These are phyloP conservation scores for Hyaloperonospora brassicae DNA, from an alignment of 352 stramenopile species.

Conservation along the genomic window DNA sequence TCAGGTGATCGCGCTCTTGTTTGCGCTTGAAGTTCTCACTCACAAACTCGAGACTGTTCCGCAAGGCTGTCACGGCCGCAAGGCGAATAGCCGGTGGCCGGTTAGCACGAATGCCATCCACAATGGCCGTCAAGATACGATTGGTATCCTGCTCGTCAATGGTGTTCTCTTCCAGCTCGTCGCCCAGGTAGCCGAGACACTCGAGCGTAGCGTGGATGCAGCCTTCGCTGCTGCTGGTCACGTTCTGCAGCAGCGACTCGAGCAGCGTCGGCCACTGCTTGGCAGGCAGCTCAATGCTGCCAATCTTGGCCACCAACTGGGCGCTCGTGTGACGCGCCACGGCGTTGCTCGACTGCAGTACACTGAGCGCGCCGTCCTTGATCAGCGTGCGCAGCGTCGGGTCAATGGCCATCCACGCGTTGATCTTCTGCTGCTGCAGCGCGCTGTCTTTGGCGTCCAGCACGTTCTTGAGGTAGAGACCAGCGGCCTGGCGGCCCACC, in stretches of 20 bases:
- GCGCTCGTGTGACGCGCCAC: conserved; percentile 81
- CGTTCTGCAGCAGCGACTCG: conserved; percentile 88
- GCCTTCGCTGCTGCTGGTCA: conserved; percentile 75
- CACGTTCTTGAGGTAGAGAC: conserved; percentile 84
- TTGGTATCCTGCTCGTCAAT: conserved; percentile 88
- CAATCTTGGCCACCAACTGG: conserved; percentile 91
- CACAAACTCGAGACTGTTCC: conserved; percentile 94
- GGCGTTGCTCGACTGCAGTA: conserved; percentile 53
- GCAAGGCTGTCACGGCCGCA: conserved; percentile 88
- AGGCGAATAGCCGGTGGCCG: conserved; percentile 84
- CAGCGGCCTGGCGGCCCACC: conserved; percentile 64
- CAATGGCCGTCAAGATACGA: conserved; percentile 95
- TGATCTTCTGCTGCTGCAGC: conserved; percentile 73
- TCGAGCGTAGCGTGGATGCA: conserved; percentile 89
- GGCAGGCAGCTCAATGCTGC: conserved; percentile 89
- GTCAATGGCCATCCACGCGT: conserved; percentile 74
- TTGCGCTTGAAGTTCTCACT: conserved; percentile 95
- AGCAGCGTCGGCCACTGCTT: conserved; percentile 93
- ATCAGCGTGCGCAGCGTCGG: conserved; percentile 58
- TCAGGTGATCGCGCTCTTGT: conserved; percentile 92
- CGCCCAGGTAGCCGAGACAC: conserved; percentile 79
- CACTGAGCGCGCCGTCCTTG: conserved; percentile 61
- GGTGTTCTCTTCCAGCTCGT: conserved; percentile 65
- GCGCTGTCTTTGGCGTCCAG: conserved; percentile 78
- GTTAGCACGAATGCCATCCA: conserved; percentile 91